These are phyloP conservation scores for Globisporangium acanthophoron DNA, from an alignment of 352 stramenopile species.

Conservation along the genomic window DNA sequence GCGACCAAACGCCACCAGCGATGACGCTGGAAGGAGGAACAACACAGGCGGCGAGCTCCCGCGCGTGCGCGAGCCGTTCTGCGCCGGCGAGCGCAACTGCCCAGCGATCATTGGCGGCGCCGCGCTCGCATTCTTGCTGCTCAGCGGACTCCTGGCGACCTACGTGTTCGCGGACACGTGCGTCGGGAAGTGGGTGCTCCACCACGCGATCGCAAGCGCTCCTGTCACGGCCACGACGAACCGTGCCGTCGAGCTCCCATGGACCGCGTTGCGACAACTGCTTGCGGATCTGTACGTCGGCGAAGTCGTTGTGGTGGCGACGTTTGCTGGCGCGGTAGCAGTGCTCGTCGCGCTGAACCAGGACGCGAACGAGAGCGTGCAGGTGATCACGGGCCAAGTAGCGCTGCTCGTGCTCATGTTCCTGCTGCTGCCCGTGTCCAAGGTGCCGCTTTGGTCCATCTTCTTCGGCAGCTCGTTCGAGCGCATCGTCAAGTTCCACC, in stretches of 20 bases:
- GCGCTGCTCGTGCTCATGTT: slow-evolving; percentile 75
- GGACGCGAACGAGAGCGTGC: slow-evolving; percentile 24
- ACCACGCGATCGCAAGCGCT: slow-evolving; percentile 37
- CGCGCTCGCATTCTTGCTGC: slow-evolving; percentile 44
- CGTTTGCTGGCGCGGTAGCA: slow-evolving; percentile 46
- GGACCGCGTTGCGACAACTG: slow-evolving; percentile 44
- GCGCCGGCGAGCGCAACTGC: slow-evolving; percentile 43
- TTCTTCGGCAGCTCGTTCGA: slow-evolving; percentile 77
- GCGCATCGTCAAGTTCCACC: slow-evolving; percentile 82
- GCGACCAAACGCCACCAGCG: slow-evolving; percentile 8
- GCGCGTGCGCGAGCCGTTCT: slow-evolving; percentile 6
- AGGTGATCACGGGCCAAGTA: slow-evolving; percentile 49
- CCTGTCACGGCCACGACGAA: slow-evolving; percentile 39
- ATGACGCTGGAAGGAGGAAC: background rate
- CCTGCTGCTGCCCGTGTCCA: slow-evolving; percentile 60
- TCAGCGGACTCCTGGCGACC: slow-evolving; percentile 47
- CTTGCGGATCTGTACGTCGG: slow-evolving; percentile 55
- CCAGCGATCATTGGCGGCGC: slow-evolving; percentile 45
- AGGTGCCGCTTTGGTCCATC: slow-evolving; percentile 55
- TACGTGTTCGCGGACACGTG: slow-evolving; percentile 29
- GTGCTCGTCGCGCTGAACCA: slow-evolving; percentile 32
- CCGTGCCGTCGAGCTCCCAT: slow-evolving; percentile 32
- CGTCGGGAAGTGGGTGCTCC: slow-evolving; percentile 34
- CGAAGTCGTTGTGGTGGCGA: slow-evolving; percentile 59
- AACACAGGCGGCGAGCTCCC: slow-evolving; percentile 18